Evolutionary conservation across 306 rosid genomes (phyloP).

Genomic region (Dryas drummondii): DNA sequence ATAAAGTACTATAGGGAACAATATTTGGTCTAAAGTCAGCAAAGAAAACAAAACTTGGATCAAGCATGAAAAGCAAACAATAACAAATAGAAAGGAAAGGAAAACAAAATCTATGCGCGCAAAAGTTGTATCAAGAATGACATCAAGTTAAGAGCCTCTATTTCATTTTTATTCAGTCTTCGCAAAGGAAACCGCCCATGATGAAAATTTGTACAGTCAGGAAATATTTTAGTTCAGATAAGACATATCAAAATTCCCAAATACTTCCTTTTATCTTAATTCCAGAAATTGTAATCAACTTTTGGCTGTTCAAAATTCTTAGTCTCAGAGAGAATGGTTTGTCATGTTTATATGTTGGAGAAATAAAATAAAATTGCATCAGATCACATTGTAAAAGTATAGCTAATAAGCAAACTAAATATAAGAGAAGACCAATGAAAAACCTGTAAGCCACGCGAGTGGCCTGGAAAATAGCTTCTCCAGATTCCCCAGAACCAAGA

Average conservation of each 20-base stretch:
- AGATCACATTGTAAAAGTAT: not conserved
- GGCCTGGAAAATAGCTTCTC: slow-evolving; percentile 82
- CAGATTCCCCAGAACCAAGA: slow-evolving; percentile 87
- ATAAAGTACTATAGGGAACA: not conserved
- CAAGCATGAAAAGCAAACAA: not conserved
- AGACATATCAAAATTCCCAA: not conserved
- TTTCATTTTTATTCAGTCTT: not conserved
- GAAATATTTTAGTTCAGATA: not conserved
- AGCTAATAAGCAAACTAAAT: not conserved
- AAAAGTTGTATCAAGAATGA: not conserved
- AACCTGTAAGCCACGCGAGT: slow-evolving; percentile 98
- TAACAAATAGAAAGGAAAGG: not conserved
- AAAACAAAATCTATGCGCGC: not conserved
- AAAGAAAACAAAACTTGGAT: not conserved
- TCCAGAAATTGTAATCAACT: slow-evolving; percentile 1
- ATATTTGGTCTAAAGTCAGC: not conserved
- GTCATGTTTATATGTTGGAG: not conserved
- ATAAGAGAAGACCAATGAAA: slow-evolving; percentile 7
- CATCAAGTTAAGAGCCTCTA: not conserved
- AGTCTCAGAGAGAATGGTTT: not conserved
- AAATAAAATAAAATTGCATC: not conserved
- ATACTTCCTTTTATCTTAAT: not conserved
- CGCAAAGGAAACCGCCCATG: not conserved
- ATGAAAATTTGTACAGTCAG: not conserved
- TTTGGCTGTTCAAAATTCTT: not conserved